Base-by-base conservation (phyloP, 495 filamentous ascomycete species). In the Penicillium macrosclerotiorum region DNA sequence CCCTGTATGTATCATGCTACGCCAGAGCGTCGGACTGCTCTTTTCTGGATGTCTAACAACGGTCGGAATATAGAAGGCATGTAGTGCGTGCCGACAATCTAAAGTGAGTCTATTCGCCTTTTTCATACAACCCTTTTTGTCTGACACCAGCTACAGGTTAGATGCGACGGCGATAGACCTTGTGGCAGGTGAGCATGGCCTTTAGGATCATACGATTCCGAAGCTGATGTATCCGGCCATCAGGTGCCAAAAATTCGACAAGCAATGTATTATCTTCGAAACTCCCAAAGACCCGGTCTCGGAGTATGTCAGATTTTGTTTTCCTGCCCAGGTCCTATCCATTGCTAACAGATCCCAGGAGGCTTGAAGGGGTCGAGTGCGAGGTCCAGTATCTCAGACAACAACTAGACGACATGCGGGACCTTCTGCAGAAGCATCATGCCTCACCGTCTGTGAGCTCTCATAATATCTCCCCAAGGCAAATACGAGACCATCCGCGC, bases 161-260 rank as follows among this genome's bases (percentile, higher is more conserved):
- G 54, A 61, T 71, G 68, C 41, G 68, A 71, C 47, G 65, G 60
- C n/a, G 60, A 65, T 35, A 49, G 59, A 18, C 68, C 68, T 11
- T 71, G 68, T 49, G 59, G 64, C 29, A 64, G 67, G 67, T 62
- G 45, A 42, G 40, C 16, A 32, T 23, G 3, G 19, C 20, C 33
- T 8, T 13, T 32, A 18, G 6, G 11, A 36, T 18, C 3, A 11
- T 31, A n/a, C 13, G 16, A 35, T 19, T 16, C 37, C 37, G 0
- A 24, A 19, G 26, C 16, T 27, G 0, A 37, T 17, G 24, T 36
- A 3, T 14, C 13, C n/a, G n/a, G n/a, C 9, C 16, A 8, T 5
- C 24, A 68, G 67, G 52, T 71, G 68, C 29, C 54, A 60, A 9
- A 64, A 64, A 31, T 14, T 64, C 6, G 59, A 60, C 5, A 68